phyloP scores from a whole-genome alignment of 306 rosid species.

The Quercus bicolor region DNA sequence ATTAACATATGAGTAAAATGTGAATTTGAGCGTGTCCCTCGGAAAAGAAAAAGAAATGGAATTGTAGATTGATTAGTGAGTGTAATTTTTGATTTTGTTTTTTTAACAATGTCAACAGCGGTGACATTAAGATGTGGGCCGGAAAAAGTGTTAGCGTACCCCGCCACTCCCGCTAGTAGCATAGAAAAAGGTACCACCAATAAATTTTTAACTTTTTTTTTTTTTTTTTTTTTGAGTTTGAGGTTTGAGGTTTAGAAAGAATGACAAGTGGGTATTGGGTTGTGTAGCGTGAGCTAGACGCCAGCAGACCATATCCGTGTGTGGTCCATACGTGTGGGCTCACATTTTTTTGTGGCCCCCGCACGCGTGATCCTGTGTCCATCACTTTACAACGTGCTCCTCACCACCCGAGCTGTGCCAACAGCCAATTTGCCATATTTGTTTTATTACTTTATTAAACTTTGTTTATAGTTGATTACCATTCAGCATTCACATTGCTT shows the following conservation, averaged over 20 bases:
- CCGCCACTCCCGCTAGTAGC: slow-evolving; percentile 24
- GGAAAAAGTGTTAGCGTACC: slow-evolving; percentile 19
- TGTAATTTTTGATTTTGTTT: background rate
- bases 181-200: slow-evolving; percentile 26
- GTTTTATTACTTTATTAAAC: too few relatives aligned
- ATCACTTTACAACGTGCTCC: slow-evolving; percentile 30
- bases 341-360: slow-evolving; percentile 29
- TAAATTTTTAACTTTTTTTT: background rate
- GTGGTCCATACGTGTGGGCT: slow-evolving; percentile 34
- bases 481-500: too few relatives aligned
- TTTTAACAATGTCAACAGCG: slow-evolving; percentile 20
- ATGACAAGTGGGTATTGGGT: background rate
- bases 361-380: slow-evolving; percentile 32
- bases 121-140: slow-evolving; percentile 21
- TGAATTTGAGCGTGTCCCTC: too few relatives aligned
- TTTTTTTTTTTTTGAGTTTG: background rate
- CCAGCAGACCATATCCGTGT: slow-evolving; percentile 24
- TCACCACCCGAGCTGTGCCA: slow-evolving; percentile 4
- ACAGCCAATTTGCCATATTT: background rate
- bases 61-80: too few relatives aligned
- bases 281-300: slow-evolving; percentile 28
- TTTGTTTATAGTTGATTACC: too few relatives aligned
- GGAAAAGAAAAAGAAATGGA: too few relatives aligned
- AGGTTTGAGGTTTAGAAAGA: background rate
- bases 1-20: too few relatives aligned